phyloP scores from a whole-genome alignment of 768 basidiomycete genomes.

The Aureoboletus auriporus region DNA sequence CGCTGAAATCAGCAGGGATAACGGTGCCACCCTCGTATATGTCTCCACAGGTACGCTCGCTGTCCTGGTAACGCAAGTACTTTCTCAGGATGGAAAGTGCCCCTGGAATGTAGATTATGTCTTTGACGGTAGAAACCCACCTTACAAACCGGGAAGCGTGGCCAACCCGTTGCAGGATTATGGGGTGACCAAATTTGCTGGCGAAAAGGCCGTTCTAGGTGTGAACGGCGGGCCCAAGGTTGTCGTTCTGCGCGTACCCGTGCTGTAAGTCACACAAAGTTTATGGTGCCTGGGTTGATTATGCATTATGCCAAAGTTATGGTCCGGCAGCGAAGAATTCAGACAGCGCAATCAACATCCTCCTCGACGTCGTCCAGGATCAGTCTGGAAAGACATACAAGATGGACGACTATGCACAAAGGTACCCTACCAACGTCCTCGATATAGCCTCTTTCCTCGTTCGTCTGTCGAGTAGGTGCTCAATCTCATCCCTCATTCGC shows the following conservation, averaged over 20 bases:
- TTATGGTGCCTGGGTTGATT: background rate
- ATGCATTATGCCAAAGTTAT: constrained; percentile 51
- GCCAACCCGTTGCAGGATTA: constrained; percentile 90
- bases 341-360: constrained; percentile 86
- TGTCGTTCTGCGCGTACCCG: constrained; percentile 82
- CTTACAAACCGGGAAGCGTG: constrained; percentile 69
- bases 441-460: constrained; percentile 86
- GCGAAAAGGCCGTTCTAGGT: constrained; percentile 73
- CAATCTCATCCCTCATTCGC: background rate
- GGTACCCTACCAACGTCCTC: constrained; percentile 87
- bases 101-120: constrained; percentile 69
- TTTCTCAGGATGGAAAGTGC: constrained; percentile 5
- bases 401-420: constrained; percentile 94
- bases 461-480: constrained; percentile 59
- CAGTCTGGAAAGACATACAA: constrained; percentile 85
- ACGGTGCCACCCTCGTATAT: constrained; percentile 74
- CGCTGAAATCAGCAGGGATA: constrained; percentile 56
- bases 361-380: constrained; percentile 83
- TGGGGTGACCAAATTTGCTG: constrained; percentile 81
- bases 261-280: constrained; percentile 53
- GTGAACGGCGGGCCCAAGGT: constrained; percentile 49
- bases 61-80: background rate
- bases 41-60: constrained; percentile 76
- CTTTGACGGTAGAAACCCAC: constrained; percentile 90
- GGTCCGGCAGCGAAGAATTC: constrained; percentile 81